Conservation (phyloP, 2,329 filamentous ascomycete species). For the Diplocarpon rosae region DNA sequence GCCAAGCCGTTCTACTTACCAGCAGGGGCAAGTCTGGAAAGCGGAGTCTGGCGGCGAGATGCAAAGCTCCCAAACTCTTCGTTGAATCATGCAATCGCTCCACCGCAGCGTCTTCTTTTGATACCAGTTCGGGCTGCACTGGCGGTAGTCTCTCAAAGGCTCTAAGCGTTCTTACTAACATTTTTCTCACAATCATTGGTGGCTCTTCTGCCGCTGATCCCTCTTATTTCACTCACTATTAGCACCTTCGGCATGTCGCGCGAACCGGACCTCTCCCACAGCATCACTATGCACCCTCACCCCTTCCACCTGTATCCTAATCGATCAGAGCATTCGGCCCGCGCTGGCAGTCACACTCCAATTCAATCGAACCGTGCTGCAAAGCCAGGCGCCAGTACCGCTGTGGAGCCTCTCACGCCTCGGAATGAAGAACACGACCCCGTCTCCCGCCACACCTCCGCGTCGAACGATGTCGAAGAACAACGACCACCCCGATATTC, state of each 20-base stretch:
- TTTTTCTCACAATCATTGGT: too few relatives aligned
- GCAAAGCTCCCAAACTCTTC: too few relatives aligned
- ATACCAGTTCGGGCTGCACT: too few relatives aligned
- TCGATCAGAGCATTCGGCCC: constrained; percentile 15
- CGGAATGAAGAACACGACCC: constrained; percentile 22
- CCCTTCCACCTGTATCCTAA: constrained; percentile 24
- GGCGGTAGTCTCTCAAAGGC: too few relatives aligned
- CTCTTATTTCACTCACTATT: background rate
- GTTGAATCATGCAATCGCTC: too few relatives aligned
- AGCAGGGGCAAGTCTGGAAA: too few relatives aligned
- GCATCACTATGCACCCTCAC: constrained; percentile 26
- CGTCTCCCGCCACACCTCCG: constrained; percentile 18
- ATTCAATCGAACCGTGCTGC: constrained; percentile 15
- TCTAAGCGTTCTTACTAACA: too few relatives aligned
- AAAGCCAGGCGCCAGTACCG: constrained; percentile 32
- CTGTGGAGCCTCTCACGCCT: constrained; percentile 28
- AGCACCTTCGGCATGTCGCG: constrained; percentile 14
- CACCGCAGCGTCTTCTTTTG: too few relatives aligned
- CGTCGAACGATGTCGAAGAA: constrained; percentile 33
- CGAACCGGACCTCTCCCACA: constrained; percentile 20
- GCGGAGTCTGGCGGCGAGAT: too few relatives aligned
- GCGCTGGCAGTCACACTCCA: constrained; percentile 16
- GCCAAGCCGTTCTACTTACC: too few relatives aligned
- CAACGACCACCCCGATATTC: constrained; percentile 24
- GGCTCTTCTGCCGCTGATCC: background rate